These are phyloP conservation scores for Colletotrichum sp. DNA, from an alignment of 2,329 filamentous ascomycete species.

Conservation along the genomic window DNA sequence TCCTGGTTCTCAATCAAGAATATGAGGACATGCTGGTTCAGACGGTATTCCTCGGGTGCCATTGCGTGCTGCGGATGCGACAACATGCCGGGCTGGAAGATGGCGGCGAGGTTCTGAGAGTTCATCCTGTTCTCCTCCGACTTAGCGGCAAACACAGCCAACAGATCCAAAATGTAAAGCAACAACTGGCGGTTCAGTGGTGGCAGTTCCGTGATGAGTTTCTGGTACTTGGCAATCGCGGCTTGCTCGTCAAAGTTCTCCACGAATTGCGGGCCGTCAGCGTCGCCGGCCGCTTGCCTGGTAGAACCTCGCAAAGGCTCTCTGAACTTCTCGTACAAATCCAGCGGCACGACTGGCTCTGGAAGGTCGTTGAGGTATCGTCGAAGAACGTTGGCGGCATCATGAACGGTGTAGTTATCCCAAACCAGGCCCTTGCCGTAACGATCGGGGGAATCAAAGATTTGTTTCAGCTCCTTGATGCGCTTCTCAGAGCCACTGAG, in stretches of 20 bases:
- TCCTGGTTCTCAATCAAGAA: conserved; percentile 99
- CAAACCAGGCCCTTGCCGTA: conserved; percentile 97
- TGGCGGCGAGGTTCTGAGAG: conserved; percentile 90
- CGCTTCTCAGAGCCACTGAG: conserved; percentile 95
- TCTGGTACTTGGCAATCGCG: conserved; percentile 85
- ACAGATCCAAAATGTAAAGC: conserved; percentile 92
- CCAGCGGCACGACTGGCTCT: conserved; percentile 93
- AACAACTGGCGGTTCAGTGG: conserved; percentile 92
- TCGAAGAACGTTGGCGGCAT: conserved; percentile 94
- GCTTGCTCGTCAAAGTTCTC: conserved; percentile 67
- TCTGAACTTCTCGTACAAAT: conserved; percentile 91
- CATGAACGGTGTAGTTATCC: conserved; percentile 97
- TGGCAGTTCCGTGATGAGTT: conserved; percentile 89
- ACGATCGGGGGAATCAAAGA: conserved; percentile 92
- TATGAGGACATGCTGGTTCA: conserved; percentile 96
- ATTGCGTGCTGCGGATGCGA: conserved; percentile 95
- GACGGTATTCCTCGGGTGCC: conserved; percentile 89
- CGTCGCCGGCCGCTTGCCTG: conserved; percentile 75
- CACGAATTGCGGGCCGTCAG: conserved; percentile 71
- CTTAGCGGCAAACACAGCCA: conserved; percentile 97
- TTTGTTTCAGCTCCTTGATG: conserved; percentile 92
- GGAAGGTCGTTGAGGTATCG: conserved; percentile 96
- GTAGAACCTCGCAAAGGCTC: conserved; percentile 76
- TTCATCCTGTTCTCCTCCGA: conserved; percentile 97
- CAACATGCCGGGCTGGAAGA: conserved; percentile 96